Conservation (phyloP, 2,329 filamentous ascomycete species). For the Fusarium tricinctum region DNA sequence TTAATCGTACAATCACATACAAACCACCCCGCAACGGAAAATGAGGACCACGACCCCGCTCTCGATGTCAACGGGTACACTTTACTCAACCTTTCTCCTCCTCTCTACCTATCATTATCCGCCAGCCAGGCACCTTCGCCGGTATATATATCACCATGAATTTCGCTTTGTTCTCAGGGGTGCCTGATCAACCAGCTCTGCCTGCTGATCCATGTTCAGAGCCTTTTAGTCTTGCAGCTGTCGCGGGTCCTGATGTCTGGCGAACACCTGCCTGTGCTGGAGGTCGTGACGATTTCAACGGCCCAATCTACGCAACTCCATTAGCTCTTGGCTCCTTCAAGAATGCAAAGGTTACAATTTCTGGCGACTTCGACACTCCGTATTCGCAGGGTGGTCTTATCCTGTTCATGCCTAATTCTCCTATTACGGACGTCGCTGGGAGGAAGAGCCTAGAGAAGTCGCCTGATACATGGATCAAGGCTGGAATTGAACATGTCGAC, state of each 20-base stretch:
- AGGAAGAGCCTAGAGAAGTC: background rate
- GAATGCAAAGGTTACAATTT: background rate
- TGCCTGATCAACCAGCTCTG: rapidly evolving
- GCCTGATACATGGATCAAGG: conserved; percentile 13
- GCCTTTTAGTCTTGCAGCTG: background rate
- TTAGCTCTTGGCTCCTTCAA: background rate
- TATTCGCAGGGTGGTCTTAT: conserved; percentile 20
- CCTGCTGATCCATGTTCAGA: background rate
- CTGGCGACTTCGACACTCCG: background rate
- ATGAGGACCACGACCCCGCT: no score
- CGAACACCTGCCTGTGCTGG: conserved; percentile 12
- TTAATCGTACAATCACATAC: no score
- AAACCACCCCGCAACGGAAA: no score
- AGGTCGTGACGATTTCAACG: conserved; percentile 14
- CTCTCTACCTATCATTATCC: background rate
- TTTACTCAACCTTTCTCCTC: no score
- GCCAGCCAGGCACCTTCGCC: no score
- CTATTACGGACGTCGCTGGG: background rate
- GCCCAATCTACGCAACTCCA: background rate
- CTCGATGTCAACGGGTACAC: no score
- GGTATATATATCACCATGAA: background rate
- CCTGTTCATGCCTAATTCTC: background rate
- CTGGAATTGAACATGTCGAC: background rate
- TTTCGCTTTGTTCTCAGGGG: background rate
- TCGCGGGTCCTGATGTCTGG: conserved; percentile 6